Conservation (phyloP, 176 grass and related monocot species). For the Tuctoria greenei region DNA sequence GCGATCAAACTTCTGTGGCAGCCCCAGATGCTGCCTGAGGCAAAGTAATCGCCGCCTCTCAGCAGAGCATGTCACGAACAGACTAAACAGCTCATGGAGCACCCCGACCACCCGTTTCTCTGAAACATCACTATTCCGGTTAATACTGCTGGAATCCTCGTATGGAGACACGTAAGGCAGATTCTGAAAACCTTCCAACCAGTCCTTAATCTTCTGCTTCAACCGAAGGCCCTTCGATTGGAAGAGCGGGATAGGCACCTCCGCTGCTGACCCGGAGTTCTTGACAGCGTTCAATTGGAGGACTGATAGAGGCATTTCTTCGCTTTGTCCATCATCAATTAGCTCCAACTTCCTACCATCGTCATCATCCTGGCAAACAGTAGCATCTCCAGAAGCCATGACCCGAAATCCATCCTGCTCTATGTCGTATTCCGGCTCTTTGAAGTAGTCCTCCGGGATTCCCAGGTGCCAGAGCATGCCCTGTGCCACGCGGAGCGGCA, state of each 20-base stretch:
- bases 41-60: slow-evolving; percentile 66
- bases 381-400: slow-evolving; percentile 31
- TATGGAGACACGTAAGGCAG: slow-evolving; percentile 68
- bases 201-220: slow-evolving; percentile 65
- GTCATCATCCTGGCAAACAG: not conserved
- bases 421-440: slow-evolving; percentile 29
- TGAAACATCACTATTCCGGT: slow-evolving; percentile 43
- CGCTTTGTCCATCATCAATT: slow-evolving; percentile 10
- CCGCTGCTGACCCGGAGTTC: slow-evolving; percentile 18
- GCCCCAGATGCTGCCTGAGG: slow-evolving; percentile 55
- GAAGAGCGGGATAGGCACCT: slow-evolving; percentile 62
- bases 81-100: slow-evolving; percentile 69
- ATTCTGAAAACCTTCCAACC: slow-evolving; percentile 67
- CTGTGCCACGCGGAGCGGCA: slow-evolving; percentile 57
- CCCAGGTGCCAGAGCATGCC: slow-evolving; percentile 84
- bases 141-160: slow-evolving; percentile 50
- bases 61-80: slow-evolving; percentile 67
- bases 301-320: slow-evolving; percentile 49
- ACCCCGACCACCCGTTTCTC: slow-evolving; percentile 58
- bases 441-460: slow-evolving; percentile 72
- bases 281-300: slow-evolving; percentile 51
- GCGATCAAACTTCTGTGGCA: slow-evolving; percentile 70
- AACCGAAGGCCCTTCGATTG: slow-evolving; percentile 71
- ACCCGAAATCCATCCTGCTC: slow-evolving; percentile 55
- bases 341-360: slow-evolving; percentile 43